Evolutionary conservation across 108 stramenopile species (phyloP), one percentile per base, ranked within the genome.

Genomic region (Pseudonitzschia multiseries): DNA sequence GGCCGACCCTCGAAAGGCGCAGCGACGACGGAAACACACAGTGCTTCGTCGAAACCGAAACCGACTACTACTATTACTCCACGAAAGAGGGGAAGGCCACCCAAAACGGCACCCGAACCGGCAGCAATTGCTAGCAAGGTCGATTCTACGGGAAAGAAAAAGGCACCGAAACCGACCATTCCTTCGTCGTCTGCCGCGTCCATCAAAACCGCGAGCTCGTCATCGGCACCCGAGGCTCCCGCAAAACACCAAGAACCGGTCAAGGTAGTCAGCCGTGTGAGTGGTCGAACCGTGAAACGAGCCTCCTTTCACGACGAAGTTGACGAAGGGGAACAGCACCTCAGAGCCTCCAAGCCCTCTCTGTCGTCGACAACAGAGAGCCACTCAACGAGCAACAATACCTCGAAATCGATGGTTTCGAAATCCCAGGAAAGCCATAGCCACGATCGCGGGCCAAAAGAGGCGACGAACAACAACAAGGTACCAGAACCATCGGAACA

Each of bases 251-350:
- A 53, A 22, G 69, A 73, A 60, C 68, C 73, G 13, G 29, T 84
- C 46, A 48, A 48, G 46, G 46, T 48, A 18, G 46, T 69, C 14
- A 92, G 93, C 66, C 81, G 93, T 60, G 36, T 62, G 4, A 94
- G 93, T 70, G 93, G 90, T 48, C 66, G 93, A 68, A 78, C 83
- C 20, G 87, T 94, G 20, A 88, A 90, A 53, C 73, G 89, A 56
- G 85, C 74, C 22, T 73, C 80, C 17, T 91, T 91, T 60, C 89
- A 91, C 72, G 93, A 94, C 64, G 93, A 94, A 71, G 60, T 86
- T 33, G 83, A 79, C 28, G 79, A 80, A 56, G 84, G 87, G 15
- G 85, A 81, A 28, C 87, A 89, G 56, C 79, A 78, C 28, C 50
- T 87, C 64, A 76, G 81, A 52, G 59, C 79, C n/a, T 32, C 70